Conservation (phyloP, 1,284 basidiomycete genomes). For the Meira nashicola region DNA sequence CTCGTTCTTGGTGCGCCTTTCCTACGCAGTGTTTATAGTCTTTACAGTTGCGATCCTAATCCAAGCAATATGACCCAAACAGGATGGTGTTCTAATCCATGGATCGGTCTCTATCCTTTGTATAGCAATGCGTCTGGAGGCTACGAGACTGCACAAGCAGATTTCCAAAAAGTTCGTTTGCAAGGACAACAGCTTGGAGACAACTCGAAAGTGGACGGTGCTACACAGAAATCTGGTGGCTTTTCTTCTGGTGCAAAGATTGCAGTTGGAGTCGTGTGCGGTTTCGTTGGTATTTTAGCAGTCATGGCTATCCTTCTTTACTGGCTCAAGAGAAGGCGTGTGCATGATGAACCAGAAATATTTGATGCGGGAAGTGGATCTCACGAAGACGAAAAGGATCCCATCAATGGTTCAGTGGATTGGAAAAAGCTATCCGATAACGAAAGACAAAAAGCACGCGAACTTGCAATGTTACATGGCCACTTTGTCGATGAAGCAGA, state of each 20-base stretch:
- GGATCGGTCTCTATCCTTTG: constrained; percentile 32
- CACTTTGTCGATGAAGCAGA: constrained; percentile 13
- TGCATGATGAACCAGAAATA: background rate
- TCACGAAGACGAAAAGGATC: constrained; percentile 6
- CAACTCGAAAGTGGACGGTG: constrained; percentile 17
- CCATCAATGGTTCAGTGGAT: background rate
- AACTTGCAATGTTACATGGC: constrained; percentile 14
- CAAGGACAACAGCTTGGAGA: constrained; percentile 34
- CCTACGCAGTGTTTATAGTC: constrained; percentile 41
- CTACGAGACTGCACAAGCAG: constrained; percentile 18
- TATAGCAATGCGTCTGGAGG: constrained; percentile 17
- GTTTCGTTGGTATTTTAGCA: constrained; percentile 29
- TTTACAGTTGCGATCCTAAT: constrained; percentile 32
- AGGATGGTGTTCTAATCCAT: constrained; percentile 26
- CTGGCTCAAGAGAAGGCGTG: constrained; percentile 14
- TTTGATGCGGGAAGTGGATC: constrained; percentile 4
- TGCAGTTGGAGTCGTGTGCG: constrained; percentile 40
- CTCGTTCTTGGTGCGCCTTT: constrained; percentile 40
- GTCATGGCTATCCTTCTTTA: constrained; percentile 26
- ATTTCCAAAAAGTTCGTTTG: constrained; percentile 41
- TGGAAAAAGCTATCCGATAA: constrained; percentile 8
- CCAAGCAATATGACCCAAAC: constrained; percentile 11
- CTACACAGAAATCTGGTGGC: constrained; percentile 16
- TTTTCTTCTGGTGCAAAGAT: constrained; percentile 30
- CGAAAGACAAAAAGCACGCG: constrained; percentile 10